Base-by-base conservation (phyloP, 2,329 filamentous ascomycete species). In the Pseudogymnoascus sp. region DNA sequence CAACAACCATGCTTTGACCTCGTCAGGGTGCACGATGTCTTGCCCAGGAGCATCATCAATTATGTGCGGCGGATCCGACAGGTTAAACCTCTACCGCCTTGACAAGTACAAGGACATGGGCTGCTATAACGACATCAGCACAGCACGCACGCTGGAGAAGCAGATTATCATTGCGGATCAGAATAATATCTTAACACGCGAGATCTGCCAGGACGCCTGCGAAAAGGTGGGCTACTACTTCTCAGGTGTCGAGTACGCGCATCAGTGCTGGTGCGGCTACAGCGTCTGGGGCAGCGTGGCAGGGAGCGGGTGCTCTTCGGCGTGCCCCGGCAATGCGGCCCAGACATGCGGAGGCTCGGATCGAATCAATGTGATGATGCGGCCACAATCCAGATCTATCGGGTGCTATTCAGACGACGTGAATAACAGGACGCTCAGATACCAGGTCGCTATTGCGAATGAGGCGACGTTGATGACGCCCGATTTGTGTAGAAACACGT, bases 261-360 rank as follows among this genome's bases (percentile, higher is more conserved):
- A 47, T 17, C 40, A 47, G 11, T 47, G 40, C 40, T 47, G n/a
- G 40, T 47, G 40, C 40, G 40, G n/a, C n/a, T n/a, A 47, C n/a
- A n/a, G 10, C 10, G n/a, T 47, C 10, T 13, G 9, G 4, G 40
- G 17, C n/a, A 47, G 17, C 7, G 10, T 17, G 8, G 40, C 40
- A 3, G n/a, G 10, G 5, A 37, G 15, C n/a, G 57, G 57, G 5
- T 65, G 62, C 37, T 58, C 60, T n/a, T 61, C 63, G 63, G 6
- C 17, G 15, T 65, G 63, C 50, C 31, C 33, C 21, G 60, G 62
- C 1, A 60, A 65, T 33, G 21, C 15, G 11, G 6, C 24, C 10
- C 54, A 65, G 36, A 60, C 40, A n/a, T 65, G 62, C 33, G 64
- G 64, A 17, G 63, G 61, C 17, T 54, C 31, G 15, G 35, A 44